Evolutionary conservation across 2,329 filamentous ascomycete genomes (phyloP).

Genomic region (Talaromyces rugulosus): DNA sequence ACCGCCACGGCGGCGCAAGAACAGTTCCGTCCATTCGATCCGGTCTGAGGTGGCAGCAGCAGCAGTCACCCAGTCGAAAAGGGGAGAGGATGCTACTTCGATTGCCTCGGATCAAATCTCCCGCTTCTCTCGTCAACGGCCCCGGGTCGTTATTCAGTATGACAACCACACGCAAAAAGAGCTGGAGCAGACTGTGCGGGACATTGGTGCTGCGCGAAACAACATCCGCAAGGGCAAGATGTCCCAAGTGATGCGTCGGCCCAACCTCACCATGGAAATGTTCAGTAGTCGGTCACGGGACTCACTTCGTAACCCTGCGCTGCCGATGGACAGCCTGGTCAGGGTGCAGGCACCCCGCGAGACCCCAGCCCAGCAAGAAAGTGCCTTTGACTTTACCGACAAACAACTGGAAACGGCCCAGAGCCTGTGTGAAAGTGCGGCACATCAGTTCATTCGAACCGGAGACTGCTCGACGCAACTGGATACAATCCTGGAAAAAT

Average conservation of each 20-base stretch:
- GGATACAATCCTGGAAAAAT: slow-evolving; percentile 60
- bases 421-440: slow-evolving; percentile 75
- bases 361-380: slow-evolving; percentile 54
- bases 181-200: slow-evolving; percentile 78
- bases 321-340: not conserved
- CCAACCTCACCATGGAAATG: slow-evolving; percentile 15
- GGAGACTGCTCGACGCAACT: slow-evolving; percentile 80
- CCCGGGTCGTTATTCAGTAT: slow-evolving; percentile 85
- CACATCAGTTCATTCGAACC: slow-evolving; percentile 83
- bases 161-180: slow-evolving; percentile 80
- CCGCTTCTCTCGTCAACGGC: slow-evolving; percentile 63
- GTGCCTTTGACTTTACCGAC: slow-evolving; percentile 69
- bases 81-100: slow-evolving; percentile 24
- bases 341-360: not conserved
- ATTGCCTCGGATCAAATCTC: slow-evolving; percentile 27
- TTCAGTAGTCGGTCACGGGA: slow-evolving; percentile 8
- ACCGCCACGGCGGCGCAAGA: slow-evolving; percentile 31
- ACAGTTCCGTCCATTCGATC: slow-evolving; percentile 42
- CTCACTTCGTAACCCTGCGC: slow-evolving; percentile 1
- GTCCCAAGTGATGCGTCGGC: slow-evolving; percentile 26
- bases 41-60: slow-evolving; percentile 14
- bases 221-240: slow-evolving; percentile 82
- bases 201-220: slow-evolving; percentile 75
- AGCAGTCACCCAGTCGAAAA: slow-evolving; percentile 12
- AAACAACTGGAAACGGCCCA: slow-evolving; percentile 76